Base-by-base conservation (phyloP, 176 grass and related monocot species). In the Oryza coarctata region DNA sequence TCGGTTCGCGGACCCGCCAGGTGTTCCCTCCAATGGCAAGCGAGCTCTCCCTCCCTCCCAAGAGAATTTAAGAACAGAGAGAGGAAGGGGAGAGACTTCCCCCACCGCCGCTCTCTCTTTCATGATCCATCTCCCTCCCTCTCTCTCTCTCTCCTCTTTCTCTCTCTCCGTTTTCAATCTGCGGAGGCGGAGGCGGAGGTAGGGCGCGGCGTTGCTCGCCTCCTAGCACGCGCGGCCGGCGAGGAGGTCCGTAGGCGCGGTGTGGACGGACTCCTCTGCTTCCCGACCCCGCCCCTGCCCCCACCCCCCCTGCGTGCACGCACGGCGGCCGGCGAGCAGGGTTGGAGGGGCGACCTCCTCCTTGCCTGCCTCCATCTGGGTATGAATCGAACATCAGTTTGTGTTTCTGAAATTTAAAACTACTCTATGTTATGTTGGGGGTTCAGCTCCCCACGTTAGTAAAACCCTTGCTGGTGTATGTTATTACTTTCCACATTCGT, bases 1-100 rank as follows among this genome's bases (percentile, higher is more conserved):
- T 1, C 52, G 30, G 10, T 2, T 63, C 8, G 27, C 26, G 68
- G 75, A 75, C 62, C 76, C 77, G 73, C 65, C 72, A 44, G 65
- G 78, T 70, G 29, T 15, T 39, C 4, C 67, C 43, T 71, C 83
- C 88, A 89, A 89, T 89, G 41, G 88, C 67, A 82, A 0, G 58
- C 83, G 43, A 65, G 78, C 83, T 68, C 73, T 38, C 12, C 66
- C 73, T 38, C 12, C 66, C 88, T 66, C 78, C 78, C 0, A 67
- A 61, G n/a, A 82, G 77, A 85, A 89, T 81, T 89, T 86, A 86
- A 89, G 66, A 85, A 82, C 32, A 1, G 44, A 57, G 27, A 14
- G 57, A 63, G 63, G 14, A 23, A 23, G 74, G 18, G 9, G 10
- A 78, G 34, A 60, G 69, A 20, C 50, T 55, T 55, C 55, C n/a